Evolutionary conservation across 2,329 filamentous ascomycete genomes (phyloP).

Genomic region (Aspergillus sp.): DNA sequence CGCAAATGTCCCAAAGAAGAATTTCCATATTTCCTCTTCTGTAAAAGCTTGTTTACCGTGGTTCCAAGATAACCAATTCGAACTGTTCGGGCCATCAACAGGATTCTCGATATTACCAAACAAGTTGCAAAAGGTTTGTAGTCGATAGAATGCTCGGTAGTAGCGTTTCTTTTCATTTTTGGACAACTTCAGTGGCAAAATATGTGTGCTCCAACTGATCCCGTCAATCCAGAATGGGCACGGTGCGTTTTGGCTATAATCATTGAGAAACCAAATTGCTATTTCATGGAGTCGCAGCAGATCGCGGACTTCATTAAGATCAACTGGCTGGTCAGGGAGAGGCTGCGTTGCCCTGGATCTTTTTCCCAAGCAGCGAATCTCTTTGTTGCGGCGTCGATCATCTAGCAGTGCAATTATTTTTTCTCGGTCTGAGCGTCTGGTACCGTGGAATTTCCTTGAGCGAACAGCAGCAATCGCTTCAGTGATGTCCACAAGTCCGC

Average conservation of each 20-base stretch:
- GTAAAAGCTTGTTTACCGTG: not conserved
- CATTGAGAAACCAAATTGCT: not conserved
- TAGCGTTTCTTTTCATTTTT: constrained; percentile 14
- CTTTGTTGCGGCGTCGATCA: constrained; percentile 17
- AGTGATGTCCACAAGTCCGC: constrained; percentile 10
- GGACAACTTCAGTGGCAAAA: constrained; percentile 13
- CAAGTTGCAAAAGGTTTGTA: constrained; percentile 16
- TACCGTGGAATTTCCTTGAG: constrained; percentile 13
- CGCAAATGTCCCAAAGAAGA: not conserved
- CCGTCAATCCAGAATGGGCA: not conserved
- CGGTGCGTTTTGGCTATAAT: not conserved
- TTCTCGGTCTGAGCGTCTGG: not conserved
- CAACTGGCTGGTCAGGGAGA: not conserved
- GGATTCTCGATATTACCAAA: constrained; percentile 9
- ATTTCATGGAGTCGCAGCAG: not conserved
- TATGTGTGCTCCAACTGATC: not conserved
- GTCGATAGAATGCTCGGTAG: constrained; percentile 16
- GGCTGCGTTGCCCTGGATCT: not conserved
- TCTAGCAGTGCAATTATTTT: constrained; percentile 19
- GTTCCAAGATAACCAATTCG: not conserved
- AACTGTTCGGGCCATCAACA: not conserved
- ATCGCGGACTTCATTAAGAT: not conserved
- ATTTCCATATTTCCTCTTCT: not conserved
- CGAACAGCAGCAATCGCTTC: constrained; percentile 22
- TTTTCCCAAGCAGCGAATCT: constrained; percentile 6